Percentiles rank a stretch among this genome's conserved stretches.
Conservation (phyloP, 2,329 filamentous ascomycete genomes). For the Magnaporthiopsis rhizophila region DNA sequence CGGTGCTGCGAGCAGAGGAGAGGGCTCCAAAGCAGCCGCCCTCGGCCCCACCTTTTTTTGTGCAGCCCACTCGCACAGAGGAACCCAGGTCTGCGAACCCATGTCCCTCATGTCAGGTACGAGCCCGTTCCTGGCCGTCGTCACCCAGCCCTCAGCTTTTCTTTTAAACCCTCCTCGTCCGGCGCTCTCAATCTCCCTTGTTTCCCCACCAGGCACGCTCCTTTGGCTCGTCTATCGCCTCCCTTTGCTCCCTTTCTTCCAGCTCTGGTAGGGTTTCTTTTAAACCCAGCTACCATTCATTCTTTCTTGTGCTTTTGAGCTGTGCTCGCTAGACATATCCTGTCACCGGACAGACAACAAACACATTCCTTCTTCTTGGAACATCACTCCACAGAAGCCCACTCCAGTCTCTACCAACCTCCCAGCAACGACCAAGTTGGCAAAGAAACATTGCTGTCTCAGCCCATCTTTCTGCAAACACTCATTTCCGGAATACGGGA, state of each 20-base stretch:
- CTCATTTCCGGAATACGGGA: neutral
- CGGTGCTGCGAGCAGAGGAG: neutral
- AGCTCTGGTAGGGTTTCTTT: neutral
- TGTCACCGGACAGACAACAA: neutral
- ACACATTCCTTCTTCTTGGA: neutral
- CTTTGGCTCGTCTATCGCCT: neutral
- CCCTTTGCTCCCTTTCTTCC: neutral
- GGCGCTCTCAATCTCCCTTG: neutral
- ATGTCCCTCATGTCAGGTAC: neutral
- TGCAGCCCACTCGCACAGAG: neutral
- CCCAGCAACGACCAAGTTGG: neutral
- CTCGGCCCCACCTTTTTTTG: neutral
- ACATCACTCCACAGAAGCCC: neutral
- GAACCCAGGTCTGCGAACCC: neutral
- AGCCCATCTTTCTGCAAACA: neutral
- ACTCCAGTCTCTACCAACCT: neutral
- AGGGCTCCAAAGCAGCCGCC: neutral
- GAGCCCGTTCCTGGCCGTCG: neutral
- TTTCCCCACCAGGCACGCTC: neutral
- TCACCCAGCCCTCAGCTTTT: neutral
- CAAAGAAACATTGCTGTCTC: neutral
- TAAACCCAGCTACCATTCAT: conserved; percentile 1
- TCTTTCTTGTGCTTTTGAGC: neutral
- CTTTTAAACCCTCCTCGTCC: neutral
- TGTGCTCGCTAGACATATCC: conserved; percentile 1